Evolutionary conservation across 768 basidiomycete species (phyloP).

Genomic region (Phanerochaete carnosa): DNA sequence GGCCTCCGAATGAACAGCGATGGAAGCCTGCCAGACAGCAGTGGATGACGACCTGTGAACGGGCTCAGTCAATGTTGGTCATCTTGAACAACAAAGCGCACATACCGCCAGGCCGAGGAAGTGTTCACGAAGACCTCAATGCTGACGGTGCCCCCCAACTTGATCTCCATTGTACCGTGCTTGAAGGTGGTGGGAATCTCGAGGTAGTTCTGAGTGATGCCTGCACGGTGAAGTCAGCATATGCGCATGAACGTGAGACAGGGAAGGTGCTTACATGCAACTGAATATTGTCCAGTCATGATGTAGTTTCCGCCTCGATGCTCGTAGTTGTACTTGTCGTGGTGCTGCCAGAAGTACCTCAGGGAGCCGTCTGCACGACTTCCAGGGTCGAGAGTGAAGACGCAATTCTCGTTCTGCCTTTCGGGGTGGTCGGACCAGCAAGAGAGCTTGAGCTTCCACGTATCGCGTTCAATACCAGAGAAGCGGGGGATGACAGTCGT

Average conservation of each 20-base stretch:
- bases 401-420: background rate
- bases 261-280: background rate
- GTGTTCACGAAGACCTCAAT: constrained; percentile 15
- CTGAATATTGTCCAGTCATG: constrained; percentile 4
- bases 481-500: constrained; percentile 23
- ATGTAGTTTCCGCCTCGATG: constrained; percentile 14
- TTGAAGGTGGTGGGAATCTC: constrained; percentile 25
- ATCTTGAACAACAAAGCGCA: background rate
- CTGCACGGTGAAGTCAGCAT: background rate
- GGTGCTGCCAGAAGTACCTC: constrained; percentile 23
- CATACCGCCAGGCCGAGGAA: constrained; percentile 16
- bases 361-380: constrained; percentile 8
- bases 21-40: constrained; percentile 21
- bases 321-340: constrained; percentile 18
- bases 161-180: constrained; percentile 22
- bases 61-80: background rate
- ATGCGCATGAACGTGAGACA: background rate
- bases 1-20: constrained; percentile 16
- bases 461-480: constrained; percentile 10
- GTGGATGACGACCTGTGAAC: constrained; percentile 18
- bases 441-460: constrained; percentile 12
- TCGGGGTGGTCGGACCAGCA: constrained; percentile 2
- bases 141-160: constrained; percentile 20
- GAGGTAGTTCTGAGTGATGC: constrained; percentile 23
- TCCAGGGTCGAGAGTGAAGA: constrained; percentile 13